A percentile compares a stretch with the other conserved stretches of the same genome.
phyloP scores from a whole-genome alignment of 805 yeast genomes.

The Candida mattraensis region DNA sequence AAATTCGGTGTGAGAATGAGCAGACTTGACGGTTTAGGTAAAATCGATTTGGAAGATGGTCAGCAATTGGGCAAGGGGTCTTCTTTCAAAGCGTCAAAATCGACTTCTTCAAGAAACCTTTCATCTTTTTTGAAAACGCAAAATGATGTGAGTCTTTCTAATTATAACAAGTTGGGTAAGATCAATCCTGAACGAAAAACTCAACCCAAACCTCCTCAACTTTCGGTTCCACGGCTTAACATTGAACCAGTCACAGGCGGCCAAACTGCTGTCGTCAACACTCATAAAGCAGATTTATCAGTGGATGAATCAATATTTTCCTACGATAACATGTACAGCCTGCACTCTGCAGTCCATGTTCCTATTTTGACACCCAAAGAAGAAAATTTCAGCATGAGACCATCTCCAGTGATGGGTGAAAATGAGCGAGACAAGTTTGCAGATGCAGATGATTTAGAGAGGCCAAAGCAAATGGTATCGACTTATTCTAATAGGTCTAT shows the following conservation, averaged over 20 bases:
- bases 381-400: conserved; percentile 17
- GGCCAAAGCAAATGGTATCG: conserved; percentile 5
- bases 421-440: conserved; percentile 26
- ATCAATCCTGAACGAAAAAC: background rate
- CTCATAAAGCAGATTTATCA: conserved; percentile 27
- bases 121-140: conserved; percentile 22
- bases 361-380: conserved; percentile 27
- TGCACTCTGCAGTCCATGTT: conserved; percentile 34
- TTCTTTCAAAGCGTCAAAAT: conserved; percentile 19
- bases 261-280: conserved; percentile 10
- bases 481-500: conserved; percentile 15
- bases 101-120: conserved; percentile 31
- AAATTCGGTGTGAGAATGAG: conserved; percentile 32
- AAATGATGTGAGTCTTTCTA: conserved; percentile 18
- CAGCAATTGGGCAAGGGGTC: background rate
- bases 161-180: conserved; percentile 15
- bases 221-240: background rate
- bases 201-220: background rate
- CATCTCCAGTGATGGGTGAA: background rate
- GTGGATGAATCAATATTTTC: conserved; percentile 26
- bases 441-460: conserved; percentile 31
- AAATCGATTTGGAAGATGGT: background rate
- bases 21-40: conserved; percentile 21
- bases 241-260: background rate
- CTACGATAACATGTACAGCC: conserved; percentile 30